Base-by-base conservation (phyloP, 2,329 filamentous ascomycete genomes). In the Trichoderma oligosporum region DNA sequence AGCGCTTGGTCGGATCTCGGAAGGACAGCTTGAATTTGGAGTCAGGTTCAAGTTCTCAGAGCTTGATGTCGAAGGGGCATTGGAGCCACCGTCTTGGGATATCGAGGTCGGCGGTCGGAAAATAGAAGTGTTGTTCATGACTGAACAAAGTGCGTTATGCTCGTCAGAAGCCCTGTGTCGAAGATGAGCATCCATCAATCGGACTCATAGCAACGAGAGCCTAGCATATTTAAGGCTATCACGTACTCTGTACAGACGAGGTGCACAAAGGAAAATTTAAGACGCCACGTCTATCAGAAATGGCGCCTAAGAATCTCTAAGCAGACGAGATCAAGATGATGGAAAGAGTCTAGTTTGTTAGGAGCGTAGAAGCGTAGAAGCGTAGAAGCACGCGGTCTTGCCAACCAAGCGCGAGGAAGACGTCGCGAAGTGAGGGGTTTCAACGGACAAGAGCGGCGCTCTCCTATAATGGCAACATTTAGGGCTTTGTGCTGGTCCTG, bases 391-490 rank as follows among this genome's bases (percentile, higher is more conserved):
- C 52, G 52, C 52, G 52, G 52, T 55, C 11, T 20, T 20, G 41
- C 31, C 31, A 45, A 29, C 20, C 18, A 29, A 33, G 44, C 45
- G 52, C 33, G 58, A 39, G 54, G 61, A 31, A 49, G 55, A 51
- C 57, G 55, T 38, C 36, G 36, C 36, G 46, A 55, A 59, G 61
- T 63, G 57, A 55, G 52, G 52, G 52, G 52, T 55, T 41, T 52
- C 54, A 53, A 61, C 49, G 63, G 60, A 58, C 54, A 18, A 29
- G 52, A 45, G 52, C 60, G 57, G 60, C 60, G 62, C 62, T 69
- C 66, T 68, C 67, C 69, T 73, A 73, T 71, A 70, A 73, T 65
- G 61, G 63, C 63, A 51, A 66, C 71, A 73, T 71, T 65, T 62
- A 53, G 48, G 59, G 44, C 45, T 55, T 35, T 33, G 35, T 4